Conservation (phyloP, 495 filamentous ascomycete genomes). For the Penicillium lividum region DNA sequence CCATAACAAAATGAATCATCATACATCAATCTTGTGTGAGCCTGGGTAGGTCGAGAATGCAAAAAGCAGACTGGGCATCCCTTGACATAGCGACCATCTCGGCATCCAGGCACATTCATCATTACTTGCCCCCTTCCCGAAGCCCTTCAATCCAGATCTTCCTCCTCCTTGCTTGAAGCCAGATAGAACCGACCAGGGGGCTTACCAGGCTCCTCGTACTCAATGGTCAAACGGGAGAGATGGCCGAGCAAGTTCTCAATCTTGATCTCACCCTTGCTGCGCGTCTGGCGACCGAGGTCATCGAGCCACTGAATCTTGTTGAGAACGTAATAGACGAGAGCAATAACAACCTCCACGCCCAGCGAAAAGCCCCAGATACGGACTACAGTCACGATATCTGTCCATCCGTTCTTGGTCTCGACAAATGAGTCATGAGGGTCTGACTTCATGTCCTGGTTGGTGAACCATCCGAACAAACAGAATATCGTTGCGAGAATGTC, state of each 20-base stretch:
- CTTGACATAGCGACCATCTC: conserved; percentile 1
- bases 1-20: neutral
- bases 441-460: conserved; percentile 47
- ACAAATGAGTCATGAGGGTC: conserved; percentile 41
- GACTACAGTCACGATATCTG: conserved; percentile 73
- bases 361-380: conserved; percentile 77
- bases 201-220: conserved; percentile 61
- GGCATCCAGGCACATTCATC: neutral
- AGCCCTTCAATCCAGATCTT: conserved; percentile 37
- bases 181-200: conserved; percentile 40
- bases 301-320: conserved; percentile 67
- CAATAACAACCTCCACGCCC: conserved; percentile 72
- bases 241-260: conserved; percentile 76
- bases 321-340: conserved; percentile 72
- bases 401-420: conserved; percentile 61
- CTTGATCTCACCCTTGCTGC: conserved; percentile 65
- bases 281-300: conserved; percentile 70
- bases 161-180: conserved; percentile 45
- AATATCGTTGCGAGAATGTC: conserved; percentile 68
- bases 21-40: neutral
- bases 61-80: neutral
- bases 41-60: neutral
- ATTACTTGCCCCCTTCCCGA: neutral
- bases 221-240: conserved; percentile 65
- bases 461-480: conserved; percentile 72